Evolutionary conservation across 768 basidiomycete genomes (phyloP).

Genomic region (Grammothele lineata): DNA sequence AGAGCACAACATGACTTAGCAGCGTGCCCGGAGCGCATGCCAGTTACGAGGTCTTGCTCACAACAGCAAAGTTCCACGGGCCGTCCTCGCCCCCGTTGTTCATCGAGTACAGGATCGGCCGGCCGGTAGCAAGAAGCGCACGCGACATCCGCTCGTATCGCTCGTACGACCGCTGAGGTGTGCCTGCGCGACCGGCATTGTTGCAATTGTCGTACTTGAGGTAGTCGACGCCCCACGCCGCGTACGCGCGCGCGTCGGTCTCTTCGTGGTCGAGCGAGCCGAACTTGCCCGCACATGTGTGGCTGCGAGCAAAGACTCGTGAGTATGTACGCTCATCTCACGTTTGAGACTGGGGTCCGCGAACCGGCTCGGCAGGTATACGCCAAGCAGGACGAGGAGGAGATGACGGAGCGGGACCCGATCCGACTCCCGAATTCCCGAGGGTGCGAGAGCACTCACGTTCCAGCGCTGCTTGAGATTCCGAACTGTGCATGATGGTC

Average conservation of each 20-base stretch:
- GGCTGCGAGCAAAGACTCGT: no score
- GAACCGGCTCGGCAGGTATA: no score
- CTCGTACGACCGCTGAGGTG: conserved; percentile 31
- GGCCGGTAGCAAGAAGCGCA: conserved; percentile 35
- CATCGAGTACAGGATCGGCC: conserved; percentile 36
- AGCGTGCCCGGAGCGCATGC: no score
- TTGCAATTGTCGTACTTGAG: conserved; percentile 39
- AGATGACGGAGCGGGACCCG: no score
- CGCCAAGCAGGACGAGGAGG: no score
- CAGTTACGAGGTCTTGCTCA: no score
- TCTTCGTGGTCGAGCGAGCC: conserved; percentile 37
- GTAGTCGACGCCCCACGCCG: conserved; percentile 35
- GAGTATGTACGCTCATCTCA: no score
- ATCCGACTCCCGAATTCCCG: no score
- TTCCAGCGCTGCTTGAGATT: conserved; percentile 33
- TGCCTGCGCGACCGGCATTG: conserved; percentile 34
- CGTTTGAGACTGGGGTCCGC: no score
- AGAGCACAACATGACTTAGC: no score
- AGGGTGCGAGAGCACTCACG: no score
- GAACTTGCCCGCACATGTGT: conserved; percentile 33
- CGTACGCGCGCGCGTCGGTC: conserved; percentile 37
- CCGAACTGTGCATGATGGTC: conserved; percentile 25
- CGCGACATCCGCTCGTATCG: conserved; percentile 33
- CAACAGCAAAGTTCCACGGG: conserved; percentile 36
- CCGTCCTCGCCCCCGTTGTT: conserved; percentile 39